Base-by-base conservation (phyloP, 768 basidiomycete species). In the Heimioporus sp. region DNA sequence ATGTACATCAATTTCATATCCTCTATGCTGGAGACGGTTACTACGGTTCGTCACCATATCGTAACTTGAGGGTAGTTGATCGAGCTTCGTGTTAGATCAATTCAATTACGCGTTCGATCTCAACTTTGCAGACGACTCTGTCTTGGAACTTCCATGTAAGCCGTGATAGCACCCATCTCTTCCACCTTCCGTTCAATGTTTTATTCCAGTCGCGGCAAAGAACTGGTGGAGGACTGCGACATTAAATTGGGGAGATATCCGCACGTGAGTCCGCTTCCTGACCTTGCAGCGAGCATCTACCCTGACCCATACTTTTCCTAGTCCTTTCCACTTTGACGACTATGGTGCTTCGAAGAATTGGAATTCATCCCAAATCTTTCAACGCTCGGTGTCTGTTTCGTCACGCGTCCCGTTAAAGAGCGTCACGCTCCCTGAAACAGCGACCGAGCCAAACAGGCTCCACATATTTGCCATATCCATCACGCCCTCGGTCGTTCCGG, bases 391-490 rank as follows among this genome's bases (percentile, higher is more conserved):
- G 8, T 68, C 79, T 7, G 51, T 79, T 12, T 65, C 69, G 2
- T 80, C 76, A 5, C 74, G 72, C 40, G 54, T 61, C 19, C 58
- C 72, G 6, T 60, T 82, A 19, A 60, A 60, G 54, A 73, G 74
- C 44, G 75, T 82, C 55, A 74, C 70, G 0, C 71, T 82, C 45
- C 81, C 79, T 0, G 38, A 55, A 10, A 54, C 61, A 0, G 55
- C 53, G 1, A 49, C 62, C 24, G 59, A 58, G 12, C 24, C 52
- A 2, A 67, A 71, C 42, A 70, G 76, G 34, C 68, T 80, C 4
- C 78, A 79, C 51, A 46, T 79, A 13, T 79, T 79, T 36, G 76
- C 73, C 0, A 65, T 80, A 47, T 71, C 78, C 2, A 58, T 79
- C 24, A 68, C 78, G 0, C 71, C 68, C 8, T 69, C 62, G 8